Percentiles rank a stretch among this genome's conserved stretches.
Conservation (phyloP, 768 basidiomycete genomes). For the Chalciporus chontae region DNA sequence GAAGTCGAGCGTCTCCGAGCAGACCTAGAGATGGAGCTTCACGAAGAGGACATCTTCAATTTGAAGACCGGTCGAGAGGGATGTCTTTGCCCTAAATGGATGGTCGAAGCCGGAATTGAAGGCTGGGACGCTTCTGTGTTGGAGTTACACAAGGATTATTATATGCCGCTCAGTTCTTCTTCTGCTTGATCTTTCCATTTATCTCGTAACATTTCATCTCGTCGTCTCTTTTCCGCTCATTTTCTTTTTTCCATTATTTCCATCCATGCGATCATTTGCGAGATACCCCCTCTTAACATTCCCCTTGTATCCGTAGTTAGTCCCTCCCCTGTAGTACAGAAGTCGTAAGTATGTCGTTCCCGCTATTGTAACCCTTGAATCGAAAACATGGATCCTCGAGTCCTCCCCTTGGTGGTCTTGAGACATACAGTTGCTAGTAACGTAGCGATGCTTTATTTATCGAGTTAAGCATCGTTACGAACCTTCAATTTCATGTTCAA, state of each 20-base stretch:
- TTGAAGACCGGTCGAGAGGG: slow-evolving; percentile 3
- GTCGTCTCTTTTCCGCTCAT: neutral
- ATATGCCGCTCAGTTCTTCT: neutral
- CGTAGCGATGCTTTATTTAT: no score
- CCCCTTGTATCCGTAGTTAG: neutral
- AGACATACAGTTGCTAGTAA: no score
- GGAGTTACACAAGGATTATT: neutral
- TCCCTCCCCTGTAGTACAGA: neutral
- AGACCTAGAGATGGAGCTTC: neutral
- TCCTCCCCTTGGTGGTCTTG: no score
- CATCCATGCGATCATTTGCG: neutral
- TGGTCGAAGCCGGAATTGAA: slow-evolving; percentile 3
- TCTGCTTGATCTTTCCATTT: no score
- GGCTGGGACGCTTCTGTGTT: slow-evolving; percentile 11
- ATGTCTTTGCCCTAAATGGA: slow-evolving; percentile 9
- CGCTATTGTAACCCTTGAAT: neutral
- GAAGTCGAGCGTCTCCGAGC: neutral
- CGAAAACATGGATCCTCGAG: no score
- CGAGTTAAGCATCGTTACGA: no score
- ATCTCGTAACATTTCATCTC: neutral
- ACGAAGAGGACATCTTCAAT: neutral
- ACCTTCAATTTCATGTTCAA: no score
- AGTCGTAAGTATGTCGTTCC: neutral
- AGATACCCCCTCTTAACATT: neutral
- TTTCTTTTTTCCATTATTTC: neutral